Evolutionary conservation across 2,329 filamentous ascomycete species (phyloP), one percentile per base, ranked within the genome.

Genomic region (Leptographium flavum): DNA sequence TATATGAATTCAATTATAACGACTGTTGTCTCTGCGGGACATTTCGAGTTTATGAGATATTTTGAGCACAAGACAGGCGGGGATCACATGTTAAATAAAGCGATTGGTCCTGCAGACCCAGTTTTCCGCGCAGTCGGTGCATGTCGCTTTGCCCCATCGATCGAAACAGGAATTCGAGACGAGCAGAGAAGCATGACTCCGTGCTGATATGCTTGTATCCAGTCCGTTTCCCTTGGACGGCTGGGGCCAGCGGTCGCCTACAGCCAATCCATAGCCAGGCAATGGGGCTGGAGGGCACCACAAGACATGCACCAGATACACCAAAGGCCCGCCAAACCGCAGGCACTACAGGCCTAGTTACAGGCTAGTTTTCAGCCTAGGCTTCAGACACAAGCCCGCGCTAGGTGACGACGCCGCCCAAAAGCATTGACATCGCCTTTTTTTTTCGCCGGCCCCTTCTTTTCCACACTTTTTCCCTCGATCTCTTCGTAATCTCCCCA

Each of bases 401-500:
- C 25, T 15, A 5, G 38, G 38, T 40, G 38, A 40, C 38, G 38
- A 40, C 38, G 38, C 25, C 13, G 8, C n/a, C n/a, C n/a, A n/a
- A n/a, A n/a, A 30, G 25, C 38, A 19, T 28, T 40, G 38, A 40
- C 25, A 40, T 40, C 38, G 30, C 38, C 28, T 32, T 15, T 41
- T 27, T 22, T 37, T 30, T 22, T 28, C 25, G 14, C 38, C 5
- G 15, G 38, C 23, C 25, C 38, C 38, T 40, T 40, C 17, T 30
- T 40, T 17, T 30, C 38, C 38, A 40, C 38, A 19, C 38, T 30
- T 39, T 39, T 27, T 39, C 36, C 23, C 36, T 39, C 36, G 23
- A 40, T 30, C 25, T 17, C n/a, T 38, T 22, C 35, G 39, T 33
- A 42, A 42, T 46, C 45, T 39, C 36, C 36, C 36, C 36, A 38